phyloP scores from a whole-genome alignment of 2,329 filamentous ascomycete species.

The Leptographium procerum region DNA sequence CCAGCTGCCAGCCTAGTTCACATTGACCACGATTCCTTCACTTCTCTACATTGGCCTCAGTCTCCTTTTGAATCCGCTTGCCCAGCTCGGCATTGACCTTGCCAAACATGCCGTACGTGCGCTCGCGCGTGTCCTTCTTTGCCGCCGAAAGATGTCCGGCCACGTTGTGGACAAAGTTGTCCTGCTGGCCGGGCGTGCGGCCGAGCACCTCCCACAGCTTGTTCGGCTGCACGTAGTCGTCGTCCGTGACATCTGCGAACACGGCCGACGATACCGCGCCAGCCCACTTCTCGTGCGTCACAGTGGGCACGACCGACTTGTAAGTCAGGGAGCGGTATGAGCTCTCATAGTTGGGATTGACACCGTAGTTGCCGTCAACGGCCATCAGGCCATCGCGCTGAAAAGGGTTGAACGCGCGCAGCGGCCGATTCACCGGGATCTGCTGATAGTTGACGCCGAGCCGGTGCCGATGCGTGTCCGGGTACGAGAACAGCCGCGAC shows the following conservation, averaged over 20 bases:
- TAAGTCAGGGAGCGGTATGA: constrained; percentile 35
- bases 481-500: constrained; percentile 48
- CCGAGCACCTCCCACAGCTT: constrained; percentile 38
- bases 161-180: constrained; percentile 49
- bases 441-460: constrained; percentile 54
- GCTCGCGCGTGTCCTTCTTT: constrained; percentile 40
- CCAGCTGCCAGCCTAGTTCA: background rate
- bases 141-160: constrained; percentile 44
- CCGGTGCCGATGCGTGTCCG: constrained; percentile 52
- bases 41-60: constrained; percentile 23
- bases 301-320: constrained; percentile 25
- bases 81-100: constrained; percentile 44
- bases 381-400: constrained; percentile 65
- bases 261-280: constrained; percentile 31
- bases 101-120: constrained; percentile 50
- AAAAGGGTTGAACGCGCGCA: constrained; percentile 51
- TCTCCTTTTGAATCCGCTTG: constrained; percentile 36
- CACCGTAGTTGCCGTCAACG: constrained; percentile 52
- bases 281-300: constrained; percentile 36
- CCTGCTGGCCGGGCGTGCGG: constrained; percentile 42
- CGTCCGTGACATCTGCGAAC: constrained; percentile 30
- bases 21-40: constrained; percentile 19
- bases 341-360: constrained; percentile 46
- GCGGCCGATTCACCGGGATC: constrained; percentile 49
- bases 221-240: constrained; percentile 39